phyloP scores from a whole-genome alignment of 495 filamentous ascomycete genomes.

The Chaetomium fimeti region DNA sequence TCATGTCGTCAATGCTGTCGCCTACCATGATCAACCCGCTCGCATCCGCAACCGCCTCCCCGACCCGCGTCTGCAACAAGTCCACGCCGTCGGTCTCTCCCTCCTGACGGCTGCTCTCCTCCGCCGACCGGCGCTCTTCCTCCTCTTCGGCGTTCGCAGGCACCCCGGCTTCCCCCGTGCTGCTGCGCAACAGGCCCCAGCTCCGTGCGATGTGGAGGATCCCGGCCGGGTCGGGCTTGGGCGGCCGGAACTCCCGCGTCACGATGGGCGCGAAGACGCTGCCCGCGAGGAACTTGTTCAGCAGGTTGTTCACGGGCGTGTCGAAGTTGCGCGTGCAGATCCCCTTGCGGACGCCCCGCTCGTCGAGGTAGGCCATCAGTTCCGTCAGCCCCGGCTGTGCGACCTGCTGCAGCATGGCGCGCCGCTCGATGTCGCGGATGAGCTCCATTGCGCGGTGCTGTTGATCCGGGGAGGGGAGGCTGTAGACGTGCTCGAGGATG shows the following conservation, averaged over 20 bases:
- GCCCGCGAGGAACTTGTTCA: constrained; percentile 66
- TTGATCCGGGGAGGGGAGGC: constrained; percentile 58
- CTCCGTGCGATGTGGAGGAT: constrained; percentile 75
- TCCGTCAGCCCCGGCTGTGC: constrained; percentile 72
- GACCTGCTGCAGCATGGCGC: constrained; percentile 72
- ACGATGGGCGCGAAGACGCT: constrained; percentile 76
- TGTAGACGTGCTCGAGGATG: constrained; percentile 84
- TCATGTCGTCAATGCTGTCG: constrained; percentile 93
- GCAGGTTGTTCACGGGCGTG: constrained; percentile 61
- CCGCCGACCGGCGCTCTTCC: constrained; percentile 22
- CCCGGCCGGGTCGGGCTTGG: constrained; percentile 87
- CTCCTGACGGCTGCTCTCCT: constrained; percentile 20
- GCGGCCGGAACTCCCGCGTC: constrained; percentile 76
- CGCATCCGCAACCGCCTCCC: constrained; percentile 46
- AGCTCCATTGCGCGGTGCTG: constrained; percentile 64
- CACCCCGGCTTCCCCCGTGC: constrained; percentile 37
- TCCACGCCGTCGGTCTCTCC: constrained; percentile 13
- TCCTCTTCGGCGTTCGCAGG: constrained; percentile 25
- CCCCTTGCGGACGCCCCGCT: constrained; percentile 63
- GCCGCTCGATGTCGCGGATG: constrained; percentile 75
- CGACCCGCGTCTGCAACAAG: constrained; percentile 21
- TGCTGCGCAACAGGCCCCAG: constrained; percentile 62
- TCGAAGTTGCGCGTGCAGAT: constrained; percentile 97
- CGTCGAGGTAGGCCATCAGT: constrained; percentile 79
- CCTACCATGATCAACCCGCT: constrained; percentile 63